Conservation (phyloP, 192 early-diverging fungal species). For the Coemansia sp. region DNA sequence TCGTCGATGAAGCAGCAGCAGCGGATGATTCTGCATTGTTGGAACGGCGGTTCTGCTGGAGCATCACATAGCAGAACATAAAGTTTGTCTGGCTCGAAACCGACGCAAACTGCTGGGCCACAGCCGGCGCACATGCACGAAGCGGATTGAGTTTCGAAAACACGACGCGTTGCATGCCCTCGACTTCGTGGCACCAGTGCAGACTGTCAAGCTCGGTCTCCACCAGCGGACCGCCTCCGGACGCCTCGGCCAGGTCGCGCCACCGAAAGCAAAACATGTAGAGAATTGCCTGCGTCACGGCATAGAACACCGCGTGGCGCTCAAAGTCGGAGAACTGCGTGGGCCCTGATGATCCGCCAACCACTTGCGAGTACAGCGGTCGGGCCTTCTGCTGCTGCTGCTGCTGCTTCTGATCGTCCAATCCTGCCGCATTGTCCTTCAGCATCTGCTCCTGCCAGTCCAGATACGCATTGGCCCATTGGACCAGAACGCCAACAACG, state of each 20-base stretch:
- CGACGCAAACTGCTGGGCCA: slow-evolving; percentile 86
- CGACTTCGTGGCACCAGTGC: slow-evolving; percentile 65
- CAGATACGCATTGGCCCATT: slow-evolving; percentile 69
- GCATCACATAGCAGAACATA: slow-evolving; percentile 80
- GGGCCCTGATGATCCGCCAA: slow-evolving; percentile 3
- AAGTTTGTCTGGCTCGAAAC: slow-evolving; percentile 78
- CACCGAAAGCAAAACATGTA: slow-evolving; percentile 97
- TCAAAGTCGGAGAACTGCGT: slow-evolving; percentile 54
- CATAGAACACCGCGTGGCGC: slow-evolving; percentile 81
- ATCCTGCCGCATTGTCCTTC: slow-evolving; percentile 1
- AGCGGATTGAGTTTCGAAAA: slow-evolving; percentile 80
- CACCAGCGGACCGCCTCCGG: slow-evolving; percentile 20
- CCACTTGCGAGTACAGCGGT: not conserved
- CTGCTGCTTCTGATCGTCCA: too few species aligned
- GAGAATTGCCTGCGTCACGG: slow-evolving; percentile 81
- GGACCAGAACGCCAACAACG: slow-evolving; percentile 67
- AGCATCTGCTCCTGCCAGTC: slow-evolving; percentile 62
- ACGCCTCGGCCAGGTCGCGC: slow-evolving; percentile 69
- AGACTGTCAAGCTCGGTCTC: slow-evolving; percentile 38
- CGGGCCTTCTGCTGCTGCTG: slow-evolving; percentile 3
- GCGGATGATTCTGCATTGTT: slow-evolving; percentile 8
- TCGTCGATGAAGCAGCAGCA: not conserved
- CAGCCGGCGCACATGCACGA: slow-evolving; percentile 69
- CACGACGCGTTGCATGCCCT: slow-evolving; percentile 72
- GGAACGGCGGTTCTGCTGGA: slow-evolving; percentile 62